Conservation (phyloP, 805 yeast genomes). For the Candida ortonii region DNA sequence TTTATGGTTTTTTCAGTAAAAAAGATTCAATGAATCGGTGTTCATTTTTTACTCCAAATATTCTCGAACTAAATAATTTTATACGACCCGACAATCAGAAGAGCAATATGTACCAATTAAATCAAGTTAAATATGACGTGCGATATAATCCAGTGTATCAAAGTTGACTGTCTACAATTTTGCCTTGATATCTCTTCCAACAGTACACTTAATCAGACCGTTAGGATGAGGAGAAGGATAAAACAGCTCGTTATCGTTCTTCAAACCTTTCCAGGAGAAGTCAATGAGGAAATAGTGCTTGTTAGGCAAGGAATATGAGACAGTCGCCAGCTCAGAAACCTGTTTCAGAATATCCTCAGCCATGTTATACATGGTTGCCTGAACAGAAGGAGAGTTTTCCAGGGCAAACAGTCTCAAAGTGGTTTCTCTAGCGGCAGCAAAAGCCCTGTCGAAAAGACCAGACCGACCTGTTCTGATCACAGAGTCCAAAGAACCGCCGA, state of each 20-base stretch:
- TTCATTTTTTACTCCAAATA: no score
- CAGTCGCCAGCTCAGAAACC: conserved; percentile 58
- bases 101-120: no score
- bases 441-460: conserved; percentile 65
- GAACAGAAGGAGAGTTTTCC: conserved; percentile 91
- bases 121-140: no score
- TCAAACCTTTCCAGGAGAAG: conserved; percentile 78
- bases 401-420: conserved; percentile 77
- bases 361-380: conserved; percentile 97
- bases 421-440: conserved; percentile 56
- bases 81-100: no score
- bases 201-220: conserved; percentile 86
- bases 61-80: no score
- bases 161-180: no score
- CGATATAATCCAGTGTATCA: no score
- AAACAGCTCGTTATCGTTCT: conserved; percentile 77
- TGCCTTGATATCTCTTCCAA: conserved; percentile 62
- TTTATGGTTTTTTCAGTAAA: no score
- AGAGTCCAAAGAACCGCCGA: conserved; percentile 49
- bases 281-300: conserved; percentile 86
- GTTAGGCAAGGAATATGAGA: conserved; percentile 80
- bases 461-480: conserved; percentile 51
- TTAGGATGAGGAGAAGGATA: conserved; percentile 92
- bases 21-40: no score
- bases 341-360: conserved; percentile 61